Base-by-base conservation (phyloP, 352 stramenopile species). In the Globisporangium polare region DNA sequence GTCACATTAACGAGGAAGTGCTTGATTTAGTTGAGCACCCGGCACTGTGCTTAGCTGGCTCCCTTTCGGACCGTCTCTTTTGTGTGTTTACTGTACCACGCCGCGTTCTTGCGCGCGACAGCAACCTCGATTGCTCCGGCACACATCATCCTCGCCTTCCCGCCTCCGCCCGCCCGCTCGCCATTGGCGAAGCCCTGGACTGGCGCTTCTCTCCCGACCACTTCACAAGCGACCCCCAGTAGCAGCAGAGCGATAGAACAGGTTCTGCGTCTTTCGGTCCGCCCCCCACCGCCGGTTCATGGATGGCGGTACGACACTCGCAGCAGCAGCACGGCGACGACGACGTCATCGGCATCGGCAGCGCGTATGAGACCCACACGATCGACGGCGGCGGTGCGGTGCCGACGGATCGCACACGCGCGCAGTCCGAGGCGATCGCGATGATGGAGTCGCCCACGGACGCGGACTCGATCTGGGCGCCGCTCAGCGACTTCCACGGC, bases 381-480 rank as follows among this genome's bases (percentile, higher is more conserved):
- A 49, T 15, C 31, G 9, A 29, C n/a, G 27, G 18, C 35, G 22
- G 31, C 18, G 27, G 24, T 15, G 29, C 35, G 18, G 24, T 43
- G 52, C 31, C 24, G 3, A 43, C 17, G 7, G 39, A 4, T 15
- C 33, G 60, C 22, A 20, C 29, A 13, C 46, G 60, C 52, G 46
- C n/a, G 22, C 52, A 61, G n/a, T 66, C 60, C 13, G 59, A 65
- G 8, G 42, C 45, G 29, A 66, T 60, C 24, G 52, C 53, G 10
- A 66, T 66, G 35, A 66, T 66, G 60, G 60, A 66, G 42, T 53
- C 39, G 22, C 33, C 58, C 51, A 26, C 50, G 29, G 59, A 20
- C 31, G 43, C 20, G 6, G 33, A 63, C 42, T 63, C 58, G 31
- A 37, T 52, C 5, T 63, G 58, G 58, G 35, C 37, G 5, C 58